Conservation (phyloP, 1,139 yeast species). For the Pichia sp. region DNA sequence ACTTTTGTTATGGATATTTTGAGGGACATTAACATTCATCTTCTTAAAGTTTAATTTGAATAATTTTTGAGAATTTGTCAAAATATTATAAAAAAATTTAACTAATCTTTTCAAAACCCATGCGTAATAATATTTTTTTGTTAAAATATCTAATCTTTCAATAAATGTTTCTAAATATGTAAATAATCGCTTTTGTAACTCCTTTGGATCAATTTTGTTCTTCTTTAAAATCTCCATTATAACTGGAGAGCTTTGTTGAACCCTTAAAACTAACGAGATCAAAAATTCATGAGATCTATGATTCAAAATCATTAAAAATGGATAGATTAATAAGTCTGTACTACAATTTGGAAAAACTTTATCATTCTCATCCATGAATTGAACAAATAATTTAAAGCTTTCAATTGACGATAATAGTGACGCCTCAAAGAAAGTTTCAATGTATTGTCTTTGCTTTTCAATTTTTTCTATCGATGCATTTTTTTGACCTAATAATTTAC, state of each 20-base stretch:
- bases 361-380: slow-evolving; percentile 26
- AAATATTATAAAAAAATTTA: slow-evolving; percentile 30
- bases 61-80: slow-evolving; percentile 29
- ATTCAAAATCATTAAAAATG: slow-evolving; percentile 42
- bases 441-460: slow-evolving; percentile 26
- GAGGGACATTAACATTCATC: slow-evolving; percentile 16
- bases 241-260: slow-evolving; percentile 31
- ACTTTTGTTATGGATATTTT: background rate
- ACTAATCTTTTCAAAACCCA: slow-evolving; percentile 32
- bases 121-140: slow-evolving; percentile 31
- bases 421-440: slow-evolving; percentile 30
- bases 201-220: slow-evolving; percentile 30
- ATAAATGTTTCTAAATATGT: slow-evolving; percentile 29
- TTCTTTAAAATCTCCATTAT: slow-evolving; percentile 28
- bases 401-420: slow-evolving; percentile 30
- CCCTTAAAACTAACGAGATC: slow-evolving; percentile 43
- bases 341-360: slow-evolving; percentile 28
- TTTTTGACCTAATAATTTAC: slow-evolving; percentile 27
- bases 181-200: slow-evolving; percentile 28
- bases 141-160: slow-evolving; percentile 28
- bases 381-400: slow-evolving; percentile 30
- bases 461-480: slow-evolving; percentile 25
- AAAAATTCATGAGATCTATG: slow-evolving; percentile 47
- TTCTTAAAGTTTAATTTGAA: slow-evolving; percentile 27
- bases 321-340: slow-evolving; percentile 38